phyloP scores from a whole-genome alignment of 768 basidiomycete species.

The Sistotremastrum suecicum region DNA sequence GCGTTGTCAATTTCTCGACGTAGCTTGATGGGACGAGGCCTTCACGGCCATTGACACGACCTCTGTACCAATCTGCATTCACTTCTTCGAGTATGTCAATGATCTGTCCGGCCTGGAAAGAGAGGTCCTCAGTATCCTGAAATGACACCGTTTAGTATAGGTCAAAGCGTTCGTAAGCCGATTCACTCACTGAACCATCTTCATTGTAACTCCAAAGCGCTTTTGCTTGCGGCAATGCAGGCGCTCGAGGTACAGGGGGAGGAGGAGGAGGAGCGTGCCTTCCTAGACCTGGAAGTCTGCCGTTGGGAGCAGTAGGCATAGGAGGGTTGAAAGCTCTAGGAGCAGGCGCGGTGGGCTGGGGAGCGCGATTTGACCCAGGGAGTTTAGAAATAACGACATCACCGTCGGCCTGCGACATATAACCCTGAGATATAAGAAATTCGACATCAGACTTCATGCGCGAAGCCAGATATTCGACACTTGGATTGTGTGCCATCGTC shows the following conservation, averaged over 20 bases:
- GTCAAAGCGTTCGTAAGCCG: background rate
- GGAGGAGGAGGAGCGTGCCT: conserved; percentile 4
- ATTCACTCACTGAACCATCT: conserved; percentile 29
- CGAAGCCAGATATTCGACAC: conserved; percentile 38
- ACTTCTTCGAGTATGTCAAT: conserved; percentile 70
- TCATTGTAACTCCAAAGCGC: conserved; percentile 36
- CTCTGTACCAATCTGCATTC: conserved; percentile 83
- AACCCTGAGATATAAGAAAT: conserved; percentile 41
- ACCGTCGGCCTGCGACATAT: conserved; percentile 37
- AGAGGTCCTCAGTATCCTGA: conserved; percentile 69
- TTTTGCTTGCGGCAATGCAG: conserved; percentile 2
- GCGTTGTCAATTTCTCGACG: conserved; percentile 40
- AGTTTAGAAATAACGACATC: conserved; percentile 35
- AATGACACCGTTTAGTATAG: background rate
- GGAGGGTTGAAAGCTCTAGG: conserved; percentile 10
- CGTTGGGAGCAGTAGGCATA: conserved; percentile 4
- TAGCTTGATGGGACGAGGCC: conserved; percentile 72
- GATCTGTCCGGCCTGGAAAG: conserved; percentile 61
- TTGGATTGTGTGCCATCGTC: too few relatives aligned
- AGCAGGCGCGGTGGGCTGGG: conserved; percentile 1
- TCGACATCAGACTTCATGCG: conserved; percentile 43
- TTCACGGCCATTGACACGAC: conserved; percentile 42
- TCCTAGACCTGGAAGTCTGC: background rate
- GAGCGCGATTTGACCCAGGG: conserved; percentile 9
- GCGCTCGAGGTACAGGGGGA: background rate